These are phyloP conservation scores for Solanum chacoense DNA, from an alignment of 305 asterid genomes.

Conservation along the genomic window DNA sequence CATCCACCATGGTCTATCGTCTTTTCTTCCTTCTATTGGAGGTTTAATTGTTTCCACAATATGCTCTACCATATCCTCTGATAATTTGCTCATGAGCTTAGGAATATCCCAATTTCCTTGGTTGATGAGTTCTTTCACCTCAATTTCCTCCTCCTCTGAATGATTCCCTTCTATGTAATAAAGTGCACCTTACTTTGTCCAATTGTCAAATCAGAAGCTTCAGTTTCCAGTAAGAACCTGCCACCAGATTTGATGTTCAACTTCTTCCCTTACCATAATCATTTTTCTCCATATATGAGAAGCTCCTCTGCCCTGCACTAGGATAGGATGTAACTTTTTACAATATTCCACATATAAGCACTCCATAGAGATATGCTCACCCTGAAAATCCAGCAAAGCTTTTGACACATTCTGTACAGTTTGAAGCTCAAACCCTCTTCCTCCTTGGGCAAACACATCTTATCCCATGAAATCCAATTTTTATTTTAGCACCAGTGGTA, in stretches of 20 bases:
- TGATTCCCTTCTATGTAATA: no score
- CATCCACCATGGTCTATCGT: background rate
- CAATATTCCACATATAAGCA: background rate
- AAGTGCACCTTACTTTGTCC: background rate
- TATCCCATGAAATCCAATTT: background rate
- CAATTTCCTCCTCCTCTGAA: background rate
- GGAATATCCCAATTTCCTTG: background rate
- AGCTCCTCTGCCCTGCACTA: background rate
- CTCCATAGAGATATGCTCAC: background rate
- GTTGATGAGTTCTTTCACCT: background rate
- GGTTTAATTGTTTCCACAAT: background rate
- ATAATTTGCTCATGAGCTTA: no score
- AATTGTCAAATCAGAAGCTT: background rate
- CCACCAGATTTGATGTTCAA: background rate
- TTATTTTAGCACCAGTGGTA: background rate
- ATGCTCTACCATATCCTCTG: background rate
- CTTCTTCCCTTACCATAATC: background rate
- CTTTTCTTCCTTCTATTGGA: background rate
- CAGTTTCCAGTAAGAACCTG: background rate
- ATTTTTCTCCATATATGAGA: background rate
- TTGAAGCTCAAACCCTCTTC: background rate
- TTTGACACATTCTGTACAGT: background rate
- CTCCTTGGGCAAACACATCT: background rate
- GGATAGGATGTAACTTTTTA: background rate
- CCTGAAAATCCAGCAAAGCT: background rate